These are phyloP conservation scores for Capronia epimyces DNA, from an alignment of 2,329 filamentous ascomycete species.

Conservation along the genomic window DNA sequence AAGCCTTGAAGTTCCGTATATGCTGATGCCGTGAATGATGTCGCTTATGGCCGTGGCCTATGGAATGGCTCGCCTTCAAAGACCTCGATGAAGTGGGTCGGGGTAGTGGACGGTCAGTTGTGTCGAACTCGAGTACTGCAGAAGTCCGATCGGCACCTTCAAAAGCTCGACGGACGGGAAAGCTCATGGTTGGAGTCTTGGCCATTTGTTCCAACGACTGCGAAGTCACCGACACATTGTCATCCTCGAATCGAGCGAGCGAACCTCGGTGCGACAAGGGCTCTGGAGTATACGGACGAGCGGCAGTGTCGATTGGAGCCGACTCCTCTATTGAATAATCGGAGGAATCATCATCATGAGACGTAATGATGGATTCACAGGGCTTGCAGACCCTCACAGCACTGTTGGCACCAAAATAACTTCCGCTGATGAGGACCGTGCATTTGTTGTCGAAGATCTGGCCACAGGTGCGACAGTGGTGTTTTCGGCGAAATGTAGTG, in stretches of 20 bases:
- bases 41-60: slow-evolving; percentile 65
- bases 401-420: slow-evolving; percentile 78
- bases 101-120: slow-evolving; percentile 64
- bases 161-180: slow-evolving; percentile 59
- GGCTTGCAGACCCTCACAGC: slow-evolving; percentile 86
- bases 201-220: slow-evolving; percentile 44
- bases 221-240: slow-evolving; percentile 43
- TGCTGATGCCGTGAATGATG: slow-evolving; percentile 85
- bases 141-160: slow-evolving; percentile 80
- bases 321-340: slow-evolving; percentile 72
- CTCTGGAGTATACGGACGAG: slow-evolving; percentile 27
- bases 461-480: slow-evolving; percentile 92
- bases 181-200: slow-evolving; percentile 57
- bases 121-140: slow-evolving; percentile 81
- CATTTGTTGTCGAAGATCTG: slow-evolving; percentile 98
- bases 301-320: slow-evolving; percentile 34
- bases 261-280: slow-evolving; percentile 9
- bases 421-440: slow-evolving; percentile 81
- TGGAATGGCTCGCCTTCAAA: slow-evolving; percentile 71
- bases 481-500: slow-evolving; percentile 88
- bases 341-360: slow-evolving; percentile 83
- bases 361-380: slow-evolving; percentile 85
- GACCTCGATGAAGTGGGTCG: slow-evolving; percentile 94
- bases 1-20: slow-evolving; percentile 66
- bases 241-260: slow-evolving; percentile 39